These are phyloP conservation scores for Coniferiporia weirii DNA, from an alignment of 1,284 basidiomycete genomes.

Conservation along the genomic window DNA sequence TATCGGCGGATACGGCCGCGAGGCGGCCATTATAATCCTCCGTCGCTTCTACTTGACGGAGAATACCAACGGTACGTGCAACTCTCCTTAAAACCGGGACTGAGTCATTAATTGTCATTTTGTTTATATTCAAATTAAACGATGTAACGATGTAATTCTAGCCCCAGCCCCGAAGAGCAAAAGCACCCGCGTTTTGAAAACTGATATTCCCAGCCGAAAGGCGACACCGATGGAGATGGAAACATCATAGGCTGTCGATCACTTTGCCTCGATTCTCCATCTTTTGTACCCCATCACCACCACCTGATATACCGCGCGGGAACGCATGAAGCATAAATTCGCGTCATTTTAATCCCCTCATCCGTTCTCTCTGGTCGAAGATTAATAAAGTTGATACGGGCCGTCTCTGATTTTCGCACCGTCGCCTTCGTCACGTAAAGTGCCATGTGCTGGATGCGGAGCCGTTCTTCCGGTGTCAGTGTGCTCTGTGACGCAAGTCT, in stretches of 20 bases:
- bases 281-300: neutral
- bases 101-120: slow-evolving; percentile 13
- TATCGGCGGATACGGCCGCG: slow-evolving; percentile 77
- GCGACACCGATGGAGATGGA: neutral
- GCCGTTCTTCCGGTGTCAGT: too few relatives aligned
- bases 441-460: too few relatives aligned
- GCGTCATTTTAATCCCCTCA: neutral
- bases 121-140: slow-evolving; percentile 15
- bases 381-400: neutral
- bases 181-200: slow-evolving; percentile 66
- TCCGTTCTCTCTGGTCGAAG: neutral
- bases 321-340: neutral
- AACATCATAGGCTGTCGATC: neutral
- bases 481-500: too few relatives aligned
- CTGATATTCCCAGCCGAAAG: slow-evolving; percentile 45
- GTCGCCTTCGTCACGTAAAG: neutral
- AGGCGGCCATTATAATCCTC: slow-evolving; percentile 94
- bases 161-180: slow-evolving; percentile 77
- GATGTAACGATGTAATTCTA: slow-evolving; percentile 26
- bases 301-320: neutral
- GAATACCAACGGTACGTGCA: slow-evolving; percentile 77
- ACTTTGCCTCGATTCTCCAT: neutral
- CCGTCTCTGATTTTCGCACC: neutral
- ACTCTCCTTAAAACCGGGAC: neutral
- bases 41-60: slow-evolving; percentile 95